A percentile compares a stretch with the other conserved stretches of the same genome.
phyloP scores from a whole-genome alignment of 345 rosid species.

The Crucihimalaya himalaica region DNA sequence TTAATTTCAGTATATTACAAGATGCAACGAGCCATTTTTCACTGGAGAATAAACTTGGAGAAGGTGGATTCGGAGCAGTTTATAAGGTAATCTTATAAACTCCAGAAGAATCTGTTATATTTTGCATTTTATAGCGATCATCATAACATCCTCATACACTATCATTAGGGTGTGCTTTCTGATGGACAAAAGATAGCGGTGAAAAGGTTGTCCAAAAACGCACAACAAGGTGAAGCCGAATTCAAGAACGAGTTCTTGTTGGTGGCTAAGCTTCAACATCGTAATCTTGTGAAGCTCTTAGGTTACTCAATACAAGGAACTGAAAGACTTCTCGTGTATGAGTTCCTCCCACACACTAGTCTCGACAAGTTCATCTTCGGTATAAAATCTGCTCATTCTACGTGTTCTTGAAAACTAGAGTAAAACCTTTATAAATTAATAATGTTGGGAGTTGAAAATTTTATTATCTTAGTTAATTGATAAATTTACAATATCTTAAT shows the following conservation, averaged over 20 bases:
- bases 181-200: constrained; percentile 41
- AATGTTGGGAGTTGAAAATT: no score
- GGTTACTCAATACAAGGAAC: constrained; percentile 43
- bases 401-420: neutral
- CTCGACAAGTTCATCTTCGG: constrained; percentile 51
- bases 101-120: neutral
- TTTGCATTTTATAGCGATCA: neutral
- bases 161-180: constrained; percentile 33
- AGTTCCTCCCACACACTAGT: constrained; percentile 49
- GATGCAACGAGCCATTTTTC: constrained; percentile 36
- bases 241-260: constrained; percentile 54
- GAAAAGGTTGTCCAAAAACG: constrained; percentile 36
- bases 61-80: constrained; percentile 43
- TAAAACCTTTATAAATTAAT: no score
- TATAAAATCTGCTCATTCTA: constrained; percentile 1
- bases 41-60: constrained; percentile 38
- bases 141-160: neutral
- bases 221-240: constrained; percentile 47
- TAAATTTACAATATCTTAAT: no score
- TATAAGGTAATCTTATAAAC: constrained; percentile 31
- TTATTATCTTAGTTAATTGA: no score
- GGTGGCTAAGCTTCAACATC: constrained; percentile 58
- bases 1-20: constrained; percentile 33
- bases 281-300: constrained; percentile 49
- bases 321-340: constrained; percentile 55